Evolutionary conservation across 1,139 yeast genomes (phyloP).

Genomic region (Kodamaea arcana): DNA sequence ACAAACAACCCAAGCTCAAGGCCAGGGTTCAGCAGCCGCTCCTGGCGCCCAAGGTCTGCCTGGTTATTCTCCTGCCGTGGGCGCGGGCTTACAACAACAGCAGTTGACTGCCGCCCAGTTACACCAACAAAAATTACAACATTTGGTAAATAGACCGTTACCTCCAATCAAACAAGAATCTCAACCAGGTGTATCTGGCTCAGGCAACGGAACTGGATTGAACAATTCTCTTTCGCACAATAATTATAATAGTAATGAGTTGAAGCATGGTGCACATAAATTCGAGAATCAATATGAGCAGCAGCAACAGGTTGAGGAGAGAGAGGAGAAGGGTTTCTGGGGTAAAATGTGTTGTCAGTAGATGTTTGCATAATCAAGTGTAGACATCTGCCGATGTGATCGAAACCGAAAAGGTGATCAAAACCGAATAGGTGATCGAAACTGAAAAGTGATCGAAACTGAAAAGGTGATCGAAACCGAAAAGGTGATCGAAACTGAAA

Average conservation of each 20-base stretch:
- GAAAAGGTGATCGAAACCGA: too few relatives aligned
- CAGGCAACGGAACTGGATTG: conserved; percentile 5
- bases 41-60: conserved; percentile 3
- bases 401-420: too few relatives aligned
- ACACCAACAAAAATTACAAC: conserved; percentile 49
- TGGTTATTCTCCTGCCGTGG: conserved; percentile 1
- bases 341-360: conserved; percentile 44
- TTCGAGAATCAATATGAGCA: conserved; percentile 31
- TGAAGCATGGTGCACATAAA: conserved; percentile 12
- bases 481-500: too few relatives aligned
- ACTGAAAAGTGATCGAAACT: too few relatives aligned
- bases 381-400: too few relatives aligned
- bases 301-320: conserved; percentile 31
- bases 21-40: conserved; percentile 13
- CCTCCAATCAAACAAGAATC: conserved; percentile 49
- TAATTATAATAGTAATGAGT: conserved; percentile 12
- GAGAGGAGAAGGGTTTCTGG: conserved; percentile 44
- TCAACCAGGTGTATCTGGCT: conserved; percentile 13
- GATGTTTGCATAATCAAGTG: too few relatives aligned
- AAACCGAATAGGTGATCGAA: too few relatives aligned
- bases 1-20: conserved; percentile 28
- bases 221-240: conserved; percentile 12
- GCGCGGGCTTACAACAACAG: conserved; percentile 22
- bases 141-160: conserved; percentile 48
- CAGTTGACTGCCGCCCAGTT: conserved; percentile 42